Percentiles rank a stretch among this genome's conserved stretches.
These are phyloP conservation scores for Laburnicola sp. DNA, from an alignment of 2,329 filamentous ascomycete genomes.

Conservation along the genomic window DNA sequence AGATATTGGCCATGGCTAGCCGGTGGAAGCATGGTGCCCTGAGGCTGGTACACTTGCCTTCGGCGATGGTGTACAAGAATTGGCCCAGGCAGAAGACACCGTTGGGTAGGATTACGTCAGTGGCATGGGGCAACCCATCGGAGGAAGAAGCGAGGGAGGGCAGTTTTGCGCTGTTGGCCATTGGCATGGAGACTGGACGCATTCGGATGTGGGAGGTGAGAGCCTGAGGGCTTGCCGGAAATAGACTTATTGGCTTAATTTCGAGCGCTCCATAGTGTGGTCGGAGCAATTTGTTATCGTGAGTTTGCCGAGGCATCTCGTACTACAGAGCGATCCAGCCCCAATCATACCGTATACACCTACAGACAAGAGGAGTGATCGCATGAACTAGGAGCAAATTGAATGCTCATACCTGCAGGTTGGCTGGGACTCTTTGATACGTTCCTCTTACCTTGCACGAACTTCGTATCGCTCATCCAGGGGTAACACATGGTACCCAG, in stretches of 20 bases:
- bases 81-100: slow-evolving; percentile 94
- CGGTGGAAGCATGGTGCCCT: slow-evolving; percentile 86
- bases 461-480: too few relatives aligned
- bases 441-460: too few relatives aligned
- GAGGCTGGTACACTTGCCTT: slow-evolving; percentile 84
- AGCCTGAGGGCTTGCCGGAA: slow-evolving; percentile 20
- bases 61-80: slow-evolving; percentile 91
- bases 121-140: slow-evolving; percentile 51
- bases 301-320: slow-evolving; percentile 3
- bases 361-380: too few relatives aligned
- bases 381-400: too few relatives aligned
- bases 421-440: too few relatives aligned
- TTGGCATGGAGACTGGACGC: slow-evolving; percentile 87
- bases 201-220: slow-evolving; percentile 80
- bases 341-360: too few relatives aligned
- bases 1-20: slow-evolving; percentile 84
- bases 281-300: slow-evolving; percentile 6
- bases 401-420: too few relatives aligned
- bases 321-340: too few relatives aligned
- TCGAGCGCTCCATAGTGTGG: slow-evolving; percentile 1
- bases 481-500: too few relatives aligned
- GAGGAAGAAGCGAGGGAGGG: slow-evolving; percentile 65
- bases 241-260: slow-evolving; percentile 7
- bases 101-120: slow-evolving; percentile 73
- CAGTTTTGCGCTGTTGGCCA: slow-evolving; percentile 63